Evolutionary conservation across 2,329 filamentous ascomycete genomes (phyloP).

Genomic region (Fusarium sp.): DNA sequence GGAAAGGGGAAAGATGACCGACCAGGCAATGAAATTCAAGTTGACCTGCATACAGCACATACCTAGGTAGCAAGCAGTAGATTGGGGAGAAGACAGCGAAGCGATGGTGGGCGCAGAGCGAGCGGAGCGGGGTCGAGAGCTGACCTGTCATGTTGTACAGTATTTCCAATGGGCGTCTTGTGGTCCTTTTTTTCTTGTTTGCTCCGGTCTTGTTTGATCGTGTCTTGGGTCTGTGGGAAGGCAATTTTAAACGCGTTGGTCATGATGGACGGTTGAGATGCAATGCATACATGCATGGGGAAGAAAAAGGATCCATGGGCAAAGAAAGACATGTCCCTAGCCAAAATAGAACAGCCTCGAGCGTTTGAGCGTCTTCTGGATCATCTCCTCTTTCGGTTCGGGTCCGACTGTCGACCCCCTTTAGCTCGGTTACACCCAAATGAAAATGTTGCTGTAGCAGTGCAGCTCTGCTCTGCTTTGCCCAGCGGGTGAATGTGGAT

Average conservation of each 20-base stretch:
- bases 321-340: neutral
- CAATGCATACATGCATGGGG: neutral
- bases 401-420: neutral
- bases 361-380: neutral
- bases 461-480: neutral
- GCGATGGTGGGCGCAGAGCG: slow-evolving; percentile 20
- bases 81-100: slow-evolving; percentile 17
- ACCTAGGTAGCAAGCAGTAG: neutral
- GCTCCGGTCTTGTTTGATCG: slow-evolving; percentile 7
- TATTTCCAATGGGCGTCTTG: slow-evolving; percentile 11
- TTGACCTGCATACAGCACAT: slow-evolving; percentile 32
- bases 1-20: slow-evolving; percentile 13
- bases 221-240: slow-evolving; percentile 10
- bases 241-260: slow-evolving; percentile 11
- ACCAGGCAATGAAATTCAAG: slow-evolving; percentile 14
- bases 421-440: neutral
- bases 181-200: slow-evolving; percentile 10
- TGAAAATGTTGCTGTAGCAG: neutral
- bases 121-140: slow-evolving; percentile 34
- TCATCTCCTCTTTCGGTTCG: neutral
- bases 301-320: slow-evolving; percentile 6
- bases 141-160: slow-evolving; percentile 39
- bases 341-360: slow-evolving; percentile 1
- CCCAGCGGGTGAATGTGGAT: neutral
- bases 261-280: slow-evolving; percentile 23